A percentile compares a stretch with the other conserved stretches of the same genome.
Evolutionary conservation across 371 early-diverging fungal species (phyloP).

Genomic region (Mortierella sp.): DNA sequence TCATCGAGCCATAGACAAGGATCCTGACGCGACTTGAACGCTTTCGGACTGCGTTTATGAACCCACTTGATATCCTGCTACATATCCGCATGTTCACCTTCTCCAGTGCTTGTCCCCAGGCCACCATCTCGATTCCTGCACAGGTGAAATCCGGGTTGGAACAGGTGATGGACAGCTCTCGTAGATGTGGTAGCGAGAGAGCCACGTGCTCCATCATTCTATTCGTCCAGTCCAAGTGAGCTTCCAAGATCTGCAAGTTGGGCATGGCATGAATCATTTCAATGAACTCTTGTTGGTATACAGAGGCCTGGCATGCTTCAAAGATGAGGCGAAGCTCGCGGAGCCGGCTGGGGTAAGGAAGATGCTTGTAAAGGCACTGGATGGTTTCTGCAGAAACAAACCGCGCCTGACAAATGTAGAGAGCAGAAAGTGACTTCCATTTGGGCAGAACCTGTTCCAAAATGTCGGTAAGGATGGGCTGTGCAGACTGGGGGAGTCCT

Average conservation of each 20-base stretch:
- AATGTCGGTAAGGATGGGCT: slow-evolving; percentile 34
- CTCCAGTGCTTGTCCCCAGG: slow-evolving; percentile 36
- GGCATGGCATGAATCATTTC: slow-evolving; percentile 49
- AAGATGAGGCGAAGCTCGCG: slow-evolving; percentile 42
- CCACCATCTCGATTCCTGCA: slow-evolving; percentile 18
- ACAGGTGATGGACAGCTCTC: slow-evolving; percentile 38
- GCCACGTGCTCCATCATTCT: slow-evolving; percentile 52
- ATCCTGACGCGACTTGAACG: slow-evolving; percentile 41
- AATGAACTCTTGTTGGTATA: slow-evolving; percentile 47
- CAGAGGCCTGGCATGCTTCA: slow-evolving; percentile 43
- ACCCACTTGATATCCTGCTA: slow-evolving; percentile 38
- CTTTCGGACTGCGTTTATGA: slow-evolving; percentile 34
- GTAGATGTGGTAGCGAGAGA: slow-evolving; percentile 17
- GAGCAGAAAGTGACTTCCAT: slow-evolving; percentile 19
- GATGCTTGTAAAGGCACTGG: slow-evolving; percentile 19
- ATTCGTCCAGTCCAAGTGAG: slow-evolving; percentile 45
- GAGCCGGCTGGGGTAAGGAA: slow-evolving; percentile 25
- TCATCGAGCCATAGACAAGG: slow-evolving; percentile 49
- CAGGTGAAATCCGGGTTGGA: slow-evolving; percentile 33
- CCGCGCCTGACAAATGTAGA: slow-evolving; percentile 46
- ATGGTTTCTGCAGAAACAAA: slow-evolving; percentile 25
- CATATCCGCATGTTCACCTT: slow-evolving; percentile 52
- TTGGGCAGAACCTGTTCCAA: slow-evolving; percentile 21
- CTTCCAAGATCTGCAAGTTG: slow-evolving; percentile 27
- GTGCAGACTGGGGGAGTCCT: slow-evolving; percentile 32